Conservation (phyloP, 1,284 basidiomycete genomes). For the Xerocomus amazonicus region DNA sequence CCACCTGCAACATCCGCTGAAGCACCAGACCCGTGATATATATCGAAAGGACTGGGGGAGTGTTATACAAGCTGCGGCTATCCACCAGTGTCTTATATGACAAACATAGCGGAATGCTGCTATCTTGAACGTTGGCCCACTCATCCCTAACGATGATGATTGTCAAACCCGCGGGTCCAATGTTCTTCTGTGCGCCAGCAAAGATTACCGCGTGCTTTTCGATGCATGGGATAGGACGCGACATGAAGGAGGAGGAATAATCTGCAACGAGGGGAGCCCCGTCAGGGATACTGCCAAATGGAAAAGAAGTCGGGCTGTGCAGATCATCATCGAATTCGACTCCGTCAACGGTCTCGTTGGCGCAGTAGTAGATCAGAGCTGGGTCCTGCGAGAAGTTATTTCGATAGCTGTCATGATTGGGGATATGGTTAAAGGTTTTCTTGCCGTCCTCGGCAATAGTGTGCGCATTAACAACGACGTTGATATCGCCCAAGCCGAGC, state of each 20-base stretch:
- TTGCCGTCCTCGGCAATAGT: constrained; percentile 54
- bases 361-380: constrained; percentile 96
- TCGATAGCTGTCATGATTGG: constrained; percentile 65
- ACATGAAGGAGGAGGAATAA: constrained; percentile 97
- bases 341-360: constrained; percentile 98
- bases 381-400: constrained; percentile 80
- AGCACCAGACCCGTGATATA: constrained; percentile 92
- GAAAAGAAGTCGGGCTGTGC: constrained; percentile 67
- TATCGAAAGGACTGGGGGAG: constrained; percentile 89
- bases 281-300: constrained; percentile 73
- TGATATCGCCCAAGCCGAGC: constrained; percentile 54
- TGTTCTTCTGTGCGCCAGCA: constrained; percentile 99
- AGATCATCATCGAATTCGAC: constrained; percentile 78
- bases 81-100: constrained; percentile 87
- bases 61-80: constrained; percentile 84
- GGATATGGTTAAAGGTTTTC: constrained; percentile 79
- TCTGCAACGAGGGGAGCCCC: constrained; percentile 84
- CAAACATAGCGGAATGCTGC: constrained; percentile 78
- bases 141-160: constrained; percentile 92
- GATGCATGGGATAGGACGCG: constrained; percentile 85
- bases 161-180: constrained; percentile 92
- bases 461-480: constrained; percentile 69
- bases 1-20: constrained; percentile 53
- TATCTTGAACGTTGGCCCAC: constrained; percentile 64
- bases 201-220: constrained; percentile 91